Evolutionary conservation across 495 filamentous ascomycete species (phyloP), one percentile per base, ranked within the genome.

Genomic region (Neurospora sp.): DNA sequence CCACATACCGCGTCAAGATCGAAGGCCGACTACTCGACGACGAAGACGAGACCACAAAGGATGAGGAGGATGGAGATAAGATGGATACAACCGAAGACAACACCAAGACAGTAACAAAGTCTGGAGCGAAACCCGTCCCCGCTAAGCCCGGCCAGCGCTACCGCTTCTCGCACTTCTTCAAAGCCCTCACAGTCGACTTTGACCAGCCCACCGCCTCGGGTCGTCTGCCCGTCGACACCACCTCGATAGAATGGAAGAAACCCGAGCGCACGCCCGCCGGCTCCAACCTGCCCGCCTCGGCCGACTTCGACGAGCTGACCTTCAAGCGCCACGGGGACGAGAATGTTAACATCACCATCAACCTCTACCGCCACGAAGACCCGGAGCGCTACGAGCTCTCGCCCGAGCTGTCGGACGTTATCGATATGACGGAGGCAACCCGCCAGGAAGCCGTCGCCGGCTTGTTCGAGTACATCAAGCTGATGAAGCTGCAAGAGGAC

Each of bases 121-220:
- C 54, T 6, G 54, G 54, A 66, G 73, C 76, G 41, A 83, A 80
- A 81, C 74, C 70, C 40, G 78, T 73, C 16, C 71, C 78, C 31
- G 88, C 84, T 39, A 83, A 60, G 72, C 79, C 81, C 9, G 86
- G 85, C 69, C 82, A 78, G 70, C 83, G 80, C 49, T 88, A 87
- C 39, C 89, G 91, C 72, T 91, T 99, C 82, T 97, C 96, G 37
- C 92, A 97, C 77, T 99, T 98, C 84, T 97, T 99, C 89, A 96
- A 96, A 81, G 86, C 90, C 9, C 91, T 99, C 78, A 93, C 88
- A 3, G 87, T 98, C 46, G 94, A 98, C 72, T 95, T 96, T 74
- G 93, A 97, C 74, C 90, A 89, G 69, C 84, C 81, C 27, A 78
- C 77, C 71, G 54, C 54, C 54, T 66, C 76, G 42, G 71, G 76